Percentiles rank a stretch among this genome's conserved stretches.
Conservation (phyloP, 176 grass and related monocot species). For the Oryza officinalis region DNA sequence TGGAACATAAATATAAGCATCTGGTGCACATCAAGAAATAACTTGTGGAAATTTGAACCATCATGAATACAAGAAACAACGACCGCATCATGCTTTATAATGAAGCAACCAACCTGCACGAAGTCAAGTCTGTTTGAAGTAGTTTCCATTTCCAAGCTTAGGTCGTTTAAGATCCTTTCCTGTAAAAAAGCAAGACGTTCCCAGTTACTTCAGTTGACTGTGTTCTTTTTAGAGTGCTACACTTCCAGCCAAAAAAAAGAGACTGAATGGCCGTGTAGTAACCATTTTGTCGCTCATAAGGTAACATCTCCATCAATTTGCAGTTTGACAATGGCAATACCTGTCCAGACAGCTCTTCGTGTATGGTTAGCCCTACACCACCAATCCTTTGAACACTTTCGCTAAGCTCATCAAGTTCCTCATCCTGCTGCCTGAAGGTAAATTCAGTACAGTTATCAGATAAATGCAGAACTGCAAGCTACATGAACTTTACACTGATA, state of each 20-base stretch:
- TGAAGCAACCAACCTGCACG: conserved; percentile 57
- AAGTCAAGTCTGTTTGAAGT: conserved; percentile 96
- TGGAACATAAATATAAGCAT: background rate
- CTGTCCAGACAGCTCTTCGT: conserved; percentile 86
- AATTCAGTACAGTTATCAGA: background rate
- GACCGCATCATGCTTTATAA: background rate
- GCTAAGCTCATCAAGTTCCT: conserved; percentile 96
- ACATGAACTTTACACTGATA: background rate
- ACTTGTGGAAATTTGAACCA: background rate
- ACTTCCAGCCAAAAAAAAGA: background rate
- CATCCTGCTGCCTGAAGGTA: conserved; percentile 81
- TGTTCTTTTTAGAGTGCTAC: background rate
- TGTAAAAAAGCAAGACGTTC: conserved; percentile 27
- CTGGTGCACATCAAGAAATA: background rate
- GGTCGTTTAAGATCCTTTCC: conserved; percentile 87
- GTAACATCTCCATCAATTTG: background rate
- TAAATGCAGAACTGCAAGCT: conserved; percentile 4
- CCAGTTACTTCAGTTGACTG: background rate
- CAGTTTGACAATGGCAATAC: conserved; percentile 23
- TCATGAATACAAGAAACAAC: background rate
- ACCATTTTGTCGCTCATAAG: background rate
- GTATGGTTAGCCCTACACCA: conserved; percentile 95
- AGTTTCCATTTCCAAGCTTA: conserved; percentile 91
- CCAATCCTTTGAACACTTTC: conserved; percentile 84
- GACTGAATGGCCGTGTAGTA: background rate